A percentile compares a stretch with the other conserved stretches of the same genome.
Conservation (phyloP, 2,329 filamentous ascomycete species). For the Tolypocladium album region DNA sequence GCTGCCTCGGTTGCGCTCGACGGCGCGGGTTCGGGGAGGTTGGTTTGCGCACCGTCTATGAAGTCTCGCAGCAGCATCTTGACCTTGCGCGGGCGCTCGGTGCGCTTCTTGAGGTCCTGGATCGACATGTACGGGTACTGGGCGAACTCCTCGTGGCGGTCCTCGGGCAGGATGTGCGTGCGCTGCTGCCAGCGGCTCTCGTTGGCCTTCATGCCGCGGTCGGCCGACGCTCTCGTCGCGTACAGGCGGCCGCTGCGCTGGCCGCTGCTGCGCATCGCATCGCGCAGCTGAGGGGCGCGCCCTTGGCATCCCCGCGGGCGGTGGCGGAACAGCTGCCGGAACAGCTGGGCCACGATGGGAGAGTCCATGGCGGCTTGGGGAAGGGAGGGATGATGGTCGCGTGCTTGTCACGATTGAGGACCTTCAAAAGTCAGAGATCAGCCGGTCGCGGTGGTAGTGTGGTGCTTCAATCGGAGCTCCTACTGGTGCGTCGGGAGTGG, state of each 20-base stretch:
- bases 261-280: neutral
- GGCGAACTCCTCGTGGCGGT: conserved; percentile 71
- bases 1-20: neutral
- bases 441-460: neutral
- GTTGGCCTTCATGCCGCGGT: conserved; percentile 33
- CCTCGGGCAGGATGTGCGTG: conserved; percentile 59
- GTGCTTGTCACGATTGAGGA: conserved; percentile 3
- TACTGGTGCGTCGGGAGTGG: neutral
- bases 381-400: neutral
- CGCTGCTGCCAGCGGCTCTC: conserved; percentile 83
- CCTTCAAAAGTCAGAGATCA: conserved; percentile 7
- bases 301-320: conserved; percentile 23
- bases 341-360: conserved; percentile 64
- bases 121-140: conserved; percentile 78
- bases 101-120: conserved; percentile 60
- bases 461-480: neutral
- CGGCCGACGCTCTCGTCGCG: conserved; percentile 17
- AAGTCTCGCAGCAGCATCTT: conserved; percentile 98
- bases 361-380: conserved; percentile 58
- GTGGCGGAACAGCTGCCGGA: conserved; percentile 76
- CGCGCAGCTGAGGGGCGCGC: conserved; percentile 2
- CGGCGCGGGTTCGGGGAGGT: neutral
- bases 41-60: conserved; percentile 63
- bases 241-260: conserved; percentile 11
- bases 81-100: conserved; percentile 70